Evolutionary conservation across 2,329 filamentous ascomycete genomes (phyloP), one percentile per base, ranked within the genome.

Genomic region (Cyphellophora europaea): DNA sequence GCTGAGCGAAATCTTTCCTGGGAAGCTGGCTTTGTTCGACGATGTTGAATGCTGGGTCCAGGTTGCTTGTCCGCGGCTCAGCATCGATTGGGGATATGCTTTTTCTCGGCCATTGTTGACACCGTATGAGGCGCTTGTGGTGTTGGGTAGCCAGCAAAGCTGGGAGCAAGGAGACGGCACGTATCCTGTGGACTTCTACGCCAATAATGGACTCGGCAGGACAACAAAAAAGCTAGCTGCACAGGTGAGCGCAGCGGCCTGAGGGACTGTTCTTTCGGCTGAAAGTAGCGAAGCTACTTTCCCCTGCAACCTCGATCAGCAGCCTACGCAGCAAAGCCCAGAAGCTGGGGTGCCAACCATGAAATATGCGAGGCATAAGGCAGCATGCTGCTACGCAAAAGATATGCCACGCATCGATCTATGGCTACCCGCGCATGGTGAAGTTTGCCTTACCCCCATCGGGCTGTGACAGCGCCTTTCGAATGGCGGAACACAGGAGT

Each of bases 171-270:
- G 54, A 11, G 71, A 69, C 35, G 61, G 58, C 31, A 71, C 86
- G 11, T 98, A 98, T 62, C 89, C 88, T 0, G 98, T 98, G 91
- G 88, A 98, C 58, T 98, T 93, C 55, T 98, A 98, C 61, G 88
- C 80, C 1, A 89, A 82, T 56, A 85, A 95, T 30, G 91, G 91
- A 0, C 54, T 98, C 36, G 91, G 89, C 2, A 76, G 91, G 56
- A 88, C 82, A 19, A 87, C 70, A 53, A 58, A 59, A 40, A 50
- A 48, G 41, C 27, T 44, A 23, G 49, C 48, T 21, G 40, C 37
- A 18, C 45, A 45, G 27, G 41, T 45, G 11, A 30, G 32, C 3
- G 43, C 45, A n/a, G 21, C 29, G 17, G 43, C 19, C 10, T 48
- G 40, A 45, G 21, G 28, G 23, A 27, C n/a, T n/a, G n/a, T n/a